Base-by-base conservation (phyloP, 352 stramenopile genomes). In the Globisporangium spinosum region DNA sequence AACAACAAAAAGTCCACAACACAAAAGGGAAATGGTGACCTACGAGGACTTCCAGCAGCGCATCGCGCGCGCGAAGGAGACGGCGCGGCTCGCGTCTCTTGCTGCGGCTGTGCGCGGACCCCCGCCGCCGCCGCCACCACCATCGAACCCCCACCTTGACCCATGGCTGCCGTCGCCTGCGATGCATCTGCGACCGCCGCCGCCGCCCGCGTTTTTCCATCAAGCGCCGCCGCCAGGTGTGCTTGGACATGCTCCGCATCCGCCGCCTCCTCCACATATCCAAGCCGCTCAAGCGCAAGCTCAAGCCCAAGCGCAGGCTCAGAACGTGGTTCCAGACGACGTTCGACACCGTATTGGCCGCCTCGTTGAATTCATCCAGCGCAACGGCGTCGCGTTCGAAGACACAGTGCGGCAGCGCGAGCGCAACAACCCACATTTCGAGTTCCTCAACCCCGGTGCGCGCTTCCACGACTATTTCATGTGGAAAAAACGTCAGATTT, bases 311-410 rank as follows among this genome's bases (percentile, higher is more conserved):
- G 3, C 66, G n/a, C 43, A 43, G 4, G 12, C 38, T 45, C 38
- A 45, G 4, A 45, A 1, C 38, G 10, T 55, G 62, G 40, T 86
- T 8, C 77, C 82, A n/a, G 63, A 74, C 2, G 75, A 80, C 32
- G 73, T 83, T 0, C 72, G 62, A 12, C 76, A 88, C 27, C 78
- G 82, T 45, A 87, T 90, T 32, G 78, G 89, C 49, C 68, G 77
- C 13, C 74, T 90, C 23, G 68, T 88, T 40, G 82, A 88, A 54
- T 90, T 89, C 54, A 77, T 89, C 34, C 66, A 68, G 22, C 80
- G 82, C 57, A 90, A 90, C 43, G 82, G 80, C 1, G 55, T 77
- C 13, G 77, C 70, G 10, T 89, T 90, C 53, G 82, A 90, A 71
- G 74, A 73, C 22, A 84, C 79, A 1, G 76, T 71, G 29, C 63